Evolutionary conservation across 768 basidiomycete genomes (phyloP).

Genomic region (Lactarius deliciosus): DNA sequence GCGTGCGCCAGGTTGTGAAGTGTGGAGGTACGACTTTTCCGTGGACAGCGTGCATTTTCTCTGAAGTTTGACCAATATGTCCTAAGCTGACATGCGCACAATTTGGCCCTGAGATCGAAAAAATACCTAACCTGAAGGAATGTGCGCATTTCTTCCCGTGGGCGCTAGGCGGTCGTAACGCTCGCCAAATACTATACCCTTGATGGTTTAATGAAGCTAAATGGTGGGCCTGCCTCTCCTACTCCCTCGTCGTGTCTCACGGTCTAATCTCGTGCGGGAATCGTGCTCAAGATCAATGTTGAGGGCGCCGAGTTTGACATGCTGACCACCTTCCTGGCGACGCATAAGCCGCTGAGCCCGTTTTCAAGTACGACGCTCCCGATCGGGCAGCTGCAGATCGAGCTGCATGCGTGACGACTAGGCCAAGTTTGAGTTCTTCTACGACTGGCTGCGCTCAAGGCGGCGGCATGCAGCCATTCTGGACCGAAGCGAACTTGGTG

Average conservation of each 20-base stretch:
- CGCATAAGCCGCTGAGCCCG: constrained; percentile 34
- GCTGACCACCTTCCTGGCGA: constrained; percentile 44
- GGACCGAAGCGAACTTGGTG: constrained; percentile 57
- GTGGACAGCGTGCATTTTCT: too few relatives aligned
- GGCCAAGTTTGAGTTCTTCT: constrained; percentile 33
- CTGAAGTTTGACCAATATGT: too few relatives aligned
- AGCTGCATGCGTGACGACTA: constrained; percentile 48
- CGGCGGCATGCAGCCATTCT: constrained; percentile 41
- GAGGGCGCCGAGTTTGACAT: constrained; percentile 69
- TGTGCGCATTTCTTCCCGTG: too few relatives aligned
- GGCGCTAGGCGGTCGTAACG: too few relatives aligned
- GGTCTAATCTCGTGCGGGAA: constrained; percentile 25
- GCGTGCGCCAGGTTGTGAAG: too few relatives aligned
- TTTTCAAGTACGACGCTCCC: constrained; percentile 43
- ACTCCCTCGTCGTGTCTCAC: constrained; percentile 29
- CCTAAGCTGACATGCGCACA: too few relatives aligned
- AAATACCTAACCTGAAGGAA: too few relatives aligned
- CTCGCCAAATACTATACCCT: too few relatives aligned
- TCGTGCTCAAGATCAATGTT: constrained; percentile 65
- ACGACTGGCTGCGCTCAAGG: constrained; percentile 64
- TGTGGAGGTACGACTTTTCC: too few relatives aligned
- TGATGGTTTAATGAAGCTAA: too few relatives aligned
- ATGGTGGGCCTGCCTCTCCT: too few relatives aligned
- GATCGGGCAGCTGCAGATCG: constrained; percentile 72
- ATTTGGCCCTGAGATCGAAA: too few relatives aligned